Conservation (phyloP, 129 eudicot species). For the Flaveria ramosissima region DNA sequence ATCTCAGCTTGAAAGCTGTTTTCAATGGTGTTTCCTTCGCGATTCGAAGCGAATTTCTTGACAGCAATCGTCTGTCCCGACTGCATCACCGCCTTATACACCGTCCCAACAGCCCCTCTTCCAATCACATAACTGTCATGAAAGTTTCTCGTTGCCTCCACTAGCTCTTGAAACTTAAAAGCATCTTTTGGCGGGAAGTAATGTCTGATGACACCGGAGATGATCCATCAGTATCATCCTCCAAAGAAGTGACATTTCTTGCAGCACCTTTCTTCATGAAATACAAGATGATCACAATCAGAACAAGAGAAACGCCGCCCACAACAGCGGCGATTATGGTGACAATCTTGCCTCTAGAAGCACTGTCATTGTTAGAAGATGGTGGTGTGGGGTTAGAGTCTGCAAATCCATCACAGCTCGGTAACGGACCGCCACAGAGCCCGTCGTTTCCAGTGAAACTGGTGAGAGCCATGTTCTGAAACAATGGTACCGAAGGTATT, state of each 20-base stretch:
- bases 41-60: slow-evolving; percentile 83
- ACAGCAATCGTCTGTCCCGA: slow-evolving; percentile 73
- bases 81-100: slow-evolving; percentile 91
- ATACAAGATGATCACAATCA: slow-evolving; percentile 63
- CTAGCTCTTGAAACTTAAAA: slow-evolving; percentile 78
- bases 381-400: slow-evolving; percentile 35
- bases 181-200: slow-evolving; percentile 94
- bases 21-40: slow-evolving; percentile 83
- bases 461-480: slow-evolving; percentile 64
- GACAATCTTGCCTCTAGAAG: slow-evolving; percentile 57
- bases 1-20: slow-evolving; percentile 94
- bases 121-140: slow-evolving; percentile 77
- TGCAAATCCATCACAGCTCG: slow-evolving; percentile 44
- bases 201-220: slow-evolving; percentile 60
- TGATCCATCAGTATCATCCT: slow-evolving; percentile 48
- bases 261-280: slow-evolving; percentile 60
- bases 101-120: slow-evolving; percentile 90
- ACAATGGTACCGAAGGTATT: slow-evolving; percentile 64
- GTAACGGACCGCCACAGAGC: slow-evolving; percentile 86
- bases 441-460: slow-evolving; percentile 80
- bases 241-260: slow-evolving; percentile 33
- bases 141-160: slow-evolving; percentile 79
- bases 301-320: slow-evolving; percentile 79
- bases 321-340: slow-evolving; percentile 55
- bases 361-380: slow-evolving; percentile 20